Percentiles rank a stretch among this genome's conserved stretches.
Evolutionary conservation across 441 rosid species (phyloP).

Genomic region (Arabidopsis hybrid): DNA sequence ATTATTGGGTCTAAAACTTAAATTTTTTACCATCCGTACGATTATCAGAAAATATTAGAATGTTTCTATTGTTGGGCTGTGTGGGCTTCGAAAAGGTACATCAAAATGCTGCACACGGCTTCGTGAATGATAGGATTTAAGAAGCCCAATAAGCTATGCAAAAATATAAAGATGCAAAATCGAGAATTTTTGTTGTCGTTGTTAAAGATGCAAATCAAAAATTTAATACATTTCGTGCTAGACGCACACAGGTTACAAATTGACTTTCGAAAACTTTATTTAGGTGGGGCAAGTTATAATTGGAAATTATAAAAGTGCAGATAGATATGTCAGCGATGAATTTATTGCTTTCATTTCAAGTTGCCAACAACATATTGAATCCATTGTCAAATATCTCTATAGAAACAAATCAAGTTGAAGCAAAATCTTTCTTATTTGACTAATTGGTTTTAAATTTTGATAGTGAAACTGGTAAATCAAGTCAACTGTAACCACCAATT

Average conservation of each 20-base stretch:
- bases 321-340: slow-evolving; percentile 10
- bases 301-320: background rate
- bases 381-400: background rate
- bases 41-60: no score
- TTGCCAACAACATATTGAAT: slow-evolving; percentile 20
- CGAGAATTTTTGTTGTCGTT: background rate
- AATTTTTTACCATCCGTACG: no score
- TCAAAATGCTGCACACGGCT: background rate
- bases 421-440: slow-evolving; percentile 3
- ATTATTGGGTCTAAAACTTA: no score
- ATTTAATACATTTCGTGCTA: background rate
- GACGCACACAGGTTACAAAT: background rate
- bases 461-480: slow-evolving; percentile 18
- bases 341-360: slow-evolving; percentile 34
- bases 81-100: background rate
- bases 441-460: background rate
- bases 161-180: background rate
- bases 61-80: background rate
- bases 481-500: background rate
- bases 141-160: background rate
- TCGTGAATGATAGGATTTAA: background rate
- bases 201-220: background rate
- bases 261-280: slow-evolving; percentile 14
- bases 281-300: slow-evolving; percentile 26
- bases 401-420: background rate